Base-by-base conservation (phyloP, 2,329 filamentous ascomycete genomes). In the Epichloe glyceriae region DNA sequence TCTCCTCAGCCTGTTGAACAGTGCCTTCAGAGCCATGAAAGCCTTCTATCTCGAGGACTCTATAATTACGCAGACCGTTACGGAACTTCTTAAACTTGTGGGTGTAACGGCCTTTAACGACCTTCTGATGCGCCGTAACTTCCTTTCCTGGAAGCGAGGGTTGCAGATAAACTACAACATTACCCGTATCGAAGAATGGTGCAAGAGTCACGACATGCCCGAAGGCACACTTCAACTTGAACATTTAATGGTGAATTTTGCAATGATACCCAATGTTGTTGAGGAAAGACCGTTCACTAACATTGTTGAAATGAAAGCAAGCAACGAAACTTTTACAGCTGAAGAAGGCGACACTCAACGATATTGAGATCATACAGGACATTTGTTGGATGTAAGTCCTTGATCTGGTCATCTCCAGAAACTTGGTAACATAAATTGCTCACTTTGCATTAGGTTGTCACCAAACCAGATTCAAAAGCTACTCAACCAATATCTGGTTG, bases 131-230 rank as follows among this genome's bases (percentile, higher is more conserved):
- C 83, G 93, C 61, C 82, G 93, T 60, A 97, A 97, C 70, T 98
- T 98, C 79, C 79, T 98, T 52, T 96, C 90, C 0, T 98, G 93
- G 93, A 98, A 98, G 76, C 88, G 93, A 68, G 93, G 93, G 60
- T 80, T 98, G 50, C 93, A 98, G 70, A 98, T 98, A 73, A 98
- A 98, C 73, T 98, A 98, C 76, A 98, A 98, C 73, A 98, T 98
- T 67, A 98, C 93, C 22, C 82, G 93, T 52, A 98, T 98, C 56
- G 93, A 98, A 69, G 93, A 98, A 71, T 98, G 93, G 93, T 98
- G 93, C 73, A 98, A 98, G 81, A 95, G 90, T 64, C 94, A 98
- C 67, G 93, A 97, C 61, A 97, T 98, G 91, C 93, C 93, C 1
- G 91, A 98, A 70, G 93, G 93, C 50, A 98, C 91, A 33, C 78